Evolutionary conservation across 495 filamentous ascomycete species (phyloP), one percentile per base, ranked within the genome.

Genomic region (Cetradonia linearis): DNA sequence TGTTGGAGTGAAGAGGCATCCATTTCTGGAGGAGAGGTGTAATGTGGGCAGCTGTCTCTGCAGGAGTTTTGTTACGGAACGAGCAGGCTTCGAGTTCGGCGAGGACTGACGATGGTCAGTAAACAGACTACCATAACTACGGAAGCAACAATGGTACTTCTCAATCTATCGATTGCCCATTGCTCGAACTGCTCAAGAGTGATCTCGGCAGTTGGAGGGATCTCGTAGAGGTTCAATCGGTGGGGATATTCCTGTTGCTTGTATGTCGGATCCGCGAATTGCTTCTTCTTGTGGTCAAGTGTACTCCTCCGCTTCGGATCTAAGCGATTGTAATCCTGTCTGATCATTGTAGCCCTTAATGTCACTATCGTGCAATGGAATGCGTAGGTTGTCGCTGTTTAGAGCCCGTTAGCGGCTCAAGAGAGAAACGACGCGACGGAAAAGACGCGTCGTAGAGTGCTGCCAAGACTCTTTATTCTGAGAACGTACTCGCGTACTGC

Each of bases 111-210:
- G 48, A 16, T 50, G 13, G 38, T 62, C 61, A 62, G 58, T 49
- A 33, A 33, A 46, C 18, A 37, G 49, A 8, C 38, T 33, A 6
- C 18, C n/a, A 49, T 8, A 53, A 52, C 1, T 23, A 25, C 11
- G 18, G 27, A 28, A 20, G 25, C 30, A 63, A 72, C 13, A 48
- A 5, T 0, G 2, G 56, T 74, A 93, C 90, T 76, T 66, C 86
- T 84, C 61, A 99, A 66, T 52, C 94, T 81, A 67, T 94, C 85
- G 66, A 99, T 96, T n/a, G 92, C 94, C 94, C 94, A 99, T 81
- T 95, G 88, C 68, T 99, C 94, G 68, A 99, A 99, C 67, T 97
- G 83, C 71, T 99, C 94, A 49, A 99, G 85, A 4, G 89, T 95
- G 71, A 99, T 90, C 65, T 99, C 94, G 28, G 86, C 86, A 1